Evolutionary conservation across 2,329 filamentous ascomycete genomes (phyloP).

Genomic region (Cladosporium oxysporum): DNA sequence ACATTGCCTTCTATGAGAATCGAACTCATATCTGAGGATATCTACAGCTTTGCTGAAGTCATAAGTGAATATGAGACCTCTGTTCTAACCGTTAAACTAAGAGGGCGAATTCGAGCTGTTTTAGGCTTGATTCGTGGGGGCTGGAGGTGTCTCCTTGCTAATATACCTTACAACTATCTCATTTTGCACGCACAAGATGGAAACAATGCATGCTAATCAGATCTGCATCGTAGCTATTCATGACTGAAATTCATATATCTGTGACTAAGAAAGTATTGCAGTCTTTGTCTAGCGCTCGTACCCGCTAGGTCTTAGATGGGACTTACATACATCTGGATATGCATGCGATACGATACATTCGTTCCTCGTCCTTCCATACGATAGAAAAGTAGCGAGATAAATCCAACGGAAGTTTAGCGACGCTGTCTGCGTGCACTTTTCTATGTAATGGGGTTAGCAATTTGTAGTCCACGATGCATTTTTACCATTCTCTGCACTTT

Average conservation of each 20-base stretch:
- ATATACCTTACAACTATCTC: accelerated
- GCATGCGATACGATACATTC: background rate
- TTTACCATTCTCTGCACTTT: background rate
- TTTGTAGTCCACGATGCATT: background rate
- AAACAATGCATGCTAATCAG: background rate
- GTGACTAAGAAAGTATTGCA: background rate
- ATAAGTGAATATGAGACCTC: constrained; percentile 13
- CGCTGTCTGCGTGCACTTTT: background rate
- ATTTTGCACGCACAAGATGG: background rate
- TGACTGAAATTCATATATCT: background rate
- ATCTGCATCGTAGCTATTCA: background rate
- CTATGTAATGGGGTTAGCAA: background rate
- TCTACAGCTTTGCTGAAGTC: constrained; percentile 9
- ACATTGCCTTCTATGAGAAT: constrained; percentile 9
- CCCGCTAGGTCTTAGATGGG: too few relatives aligned
- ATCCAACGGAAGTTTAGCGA: background rate
- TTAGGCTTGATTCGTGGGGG: background rate
- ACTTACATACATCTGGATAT: background rate
- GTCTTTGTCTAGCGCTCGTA: background rate
- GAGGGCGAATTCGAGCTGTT: constrained; percentile 1
- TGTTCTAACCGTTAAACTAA: constrained; percentile 17
- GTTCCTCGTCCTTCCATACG: background rate
- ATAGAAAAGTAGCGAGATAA: background rate
- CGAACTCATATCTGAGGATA: constrained; percentile 16
- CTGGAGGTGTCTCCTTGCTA: too few relatives aligned